A percentile compares a stretch with the other conserved stretches of the same genome.
These are phyloP conservation scores for Carex myosuroides DNA, from an alignment of 176 grass and related monocot genomes.

Conservation along the genomic window DNA sequence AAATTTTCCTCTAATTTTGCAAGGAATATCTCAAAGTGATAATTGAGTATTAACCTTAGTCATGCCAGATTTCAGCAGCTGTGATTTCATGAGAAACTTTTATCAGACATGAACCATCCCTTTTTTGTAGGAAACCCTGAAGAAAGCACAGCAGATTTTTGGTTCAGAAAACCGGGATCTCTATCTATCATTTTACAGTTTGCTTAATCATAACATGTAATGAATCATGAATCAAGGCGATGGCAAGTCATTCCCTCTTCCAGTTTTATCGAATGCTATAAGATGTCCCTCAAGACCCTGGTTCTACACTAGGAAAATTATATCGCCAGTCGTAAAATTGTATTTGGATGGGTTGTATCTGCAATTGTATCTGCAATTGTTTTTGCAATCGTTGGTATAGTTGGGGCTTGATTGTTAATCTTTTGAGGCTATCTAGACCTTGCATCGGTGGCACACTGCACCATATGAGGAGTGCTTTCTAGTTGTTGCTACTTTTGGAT, in stretches of 20 bases:
- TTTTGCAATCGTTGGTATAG: neutral
- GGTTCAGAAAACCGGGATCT: constrained; percentile 82
- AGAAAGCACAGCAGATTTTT: constrained; percentile 95
- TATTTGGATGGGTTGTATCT: neutral
- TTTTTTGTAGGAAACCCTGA: constrained; percentile 64
- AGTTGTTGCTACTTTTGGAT: neutral
- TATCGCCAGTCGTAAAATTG: neutral
- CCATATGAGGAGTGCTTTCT: neutral
- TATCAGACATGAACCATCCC: neutral
- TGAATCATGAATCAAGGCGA: constrained; percentile 29
- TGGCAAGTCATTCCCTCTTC: neutral
- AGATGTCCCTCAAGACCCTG: neutral
- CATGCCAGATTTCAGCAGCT: neutral
- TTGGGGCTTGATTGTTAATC: neutral
- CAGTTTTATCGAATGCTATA: neutral
- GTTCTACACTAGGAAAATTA: neutral
- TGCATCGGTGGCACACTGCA: neutral
- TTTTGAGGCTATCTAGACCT: neutral
- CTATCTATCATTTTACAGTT: constrained; percentile 75
- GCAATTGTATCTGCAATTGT: neutral
- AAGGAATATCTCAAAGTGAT: neutral
- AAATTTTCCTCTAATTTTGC: neutral
- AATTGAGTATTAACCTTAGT: neutral
- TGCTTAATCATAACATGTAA: constrained; percentile 61
- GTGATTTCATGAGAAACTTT: neutral